A percentile compares a stretch with the other conserved stretches of the same genome.
Conservation (phyloP, 805 yeast genomes). For the Kodamaea sagamina region DNA sequence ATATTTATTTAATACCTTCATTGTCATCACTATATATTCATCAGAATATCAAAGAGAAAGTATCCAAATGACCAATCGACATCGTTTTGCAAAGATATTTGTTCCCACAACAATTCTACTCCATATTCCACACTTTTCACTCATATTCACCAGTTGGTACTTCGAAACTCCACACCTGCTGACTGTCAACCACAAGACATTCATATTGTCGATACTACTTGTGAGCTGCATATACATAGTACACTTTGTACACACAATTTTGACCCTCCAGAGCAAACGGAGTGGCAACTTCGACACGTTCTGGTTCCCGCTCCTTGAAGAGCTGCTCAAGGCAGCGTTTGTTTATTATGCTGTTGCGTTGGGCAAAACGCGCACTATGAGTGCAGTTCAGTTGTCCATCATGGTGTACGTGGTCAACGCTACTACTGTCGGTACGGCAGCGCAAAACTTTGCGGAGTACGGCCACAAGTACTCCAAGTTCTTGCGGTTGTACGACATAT, state of each 20-base stretch:
- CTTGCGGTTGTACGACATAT: constrained; percentile 19
- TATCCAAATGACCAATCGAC: not conserved
- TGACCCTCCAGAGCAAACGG: constrained; percentile 14
- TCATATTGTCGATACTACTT: constrained; percentile 14
- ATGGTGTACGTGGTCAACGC: constrained; percentile 13
- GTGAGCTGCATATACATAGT: constrained; percentile 12
- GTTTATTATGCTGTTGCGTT: constrained; percentile 1
- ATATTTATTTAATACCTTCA: too few relatives aligned
- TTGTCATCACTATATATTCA: too few relatives aligned
- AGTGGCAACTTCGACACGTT: constrained; percentile 14
- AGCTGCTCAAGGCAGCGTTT: constrained; percentile 10
- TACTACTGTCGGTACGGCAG: not conserved
- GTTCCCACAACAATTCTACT: not conserved
- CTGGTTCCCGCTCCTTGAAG: constrained; percentile 21
- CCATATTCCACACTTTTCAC: not conserved
- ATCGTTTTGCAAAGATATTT: not conserved
- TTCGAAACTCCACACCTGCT: not conserved
- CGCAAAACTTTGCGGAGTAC: constrained; percentile 11
- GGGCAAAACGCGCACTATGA: not conserved
- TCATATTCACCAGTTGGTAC: not conserved
- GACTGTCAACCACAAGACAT: constrained; percentile 12
- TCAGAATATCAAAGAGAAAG: not conserved
- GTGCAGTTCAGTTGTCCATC: constrained; percentile 14
- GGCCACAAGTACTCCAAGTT: constrained; percentile 17
- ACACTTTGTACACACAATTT: constrained; percentile 15